These are phyloP conservation scores for Pyrus bretschneideri DNA, from an alignment of 306 rosid genomes.

Conservation along the genomic window DNA sequence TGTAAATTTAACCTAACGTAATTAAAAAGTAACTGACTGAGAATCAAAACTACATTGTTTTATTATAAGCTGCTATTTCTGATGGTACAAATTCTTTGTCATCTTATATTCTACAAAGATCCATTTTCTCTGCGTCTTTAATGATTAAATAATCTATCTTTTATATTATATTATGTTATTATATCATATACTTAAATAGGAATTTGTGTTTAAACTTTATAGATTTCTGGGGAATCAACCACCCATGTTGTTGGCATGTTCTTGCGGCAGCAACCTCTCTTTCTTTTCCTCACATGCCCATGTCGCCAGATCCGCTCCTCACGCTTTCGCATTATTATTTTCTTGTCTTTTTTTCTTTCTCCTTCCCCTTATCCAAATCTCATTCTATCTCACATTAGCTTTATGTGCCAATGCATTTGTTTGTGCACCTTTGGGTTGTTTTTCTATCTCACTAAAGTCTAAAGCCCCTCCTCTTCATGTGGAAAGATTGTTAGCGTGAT, in stretches of 20 bases:
- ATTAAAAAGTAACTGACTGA: background rate
- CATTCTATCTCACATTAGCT: conserved; percentile 22
- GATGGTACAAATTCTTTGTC: background rate
- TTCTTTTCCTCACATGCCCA: conserved; percentile 62
- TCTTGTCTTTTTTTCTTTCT: conserved; percentile 27
- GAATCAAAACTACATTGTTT: background rate
- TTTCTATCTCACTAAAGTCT: background rate
- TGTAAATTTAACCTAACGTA: background rate
- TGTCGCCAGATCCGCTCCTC: conserved; percentile 67
- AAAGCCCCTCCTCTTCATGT: background rate
- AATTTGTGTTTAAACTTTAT: conserved; percentile 1
- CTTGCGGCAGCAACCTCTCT: conserved; percentile 28
- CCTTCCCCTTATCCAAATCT: conserved; percentile 25
- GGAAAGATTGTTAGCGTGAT: background rate
- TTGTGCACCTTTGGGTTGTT: background rate
- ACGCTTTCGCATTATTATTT: conserved; percentile 34
- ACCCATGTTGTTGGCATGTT: conserved; percentile 33
- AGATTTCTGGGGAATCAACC: conserved; percentile 35
- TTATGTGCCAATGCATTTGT: background rate
- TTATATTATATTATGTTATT: background rate
- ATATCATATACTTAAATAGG: background rate
- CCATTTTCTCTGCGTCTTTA: no score
- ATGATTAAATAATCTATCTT: background rate
- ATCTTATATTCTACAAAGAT: background rate
- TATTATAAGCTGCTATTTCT: background rate